These are phyloP conservation scores for Lactifluus volemus DNA, from an alignment of 768 basidiomycete species.

Conservation along the genomic window DNA sequence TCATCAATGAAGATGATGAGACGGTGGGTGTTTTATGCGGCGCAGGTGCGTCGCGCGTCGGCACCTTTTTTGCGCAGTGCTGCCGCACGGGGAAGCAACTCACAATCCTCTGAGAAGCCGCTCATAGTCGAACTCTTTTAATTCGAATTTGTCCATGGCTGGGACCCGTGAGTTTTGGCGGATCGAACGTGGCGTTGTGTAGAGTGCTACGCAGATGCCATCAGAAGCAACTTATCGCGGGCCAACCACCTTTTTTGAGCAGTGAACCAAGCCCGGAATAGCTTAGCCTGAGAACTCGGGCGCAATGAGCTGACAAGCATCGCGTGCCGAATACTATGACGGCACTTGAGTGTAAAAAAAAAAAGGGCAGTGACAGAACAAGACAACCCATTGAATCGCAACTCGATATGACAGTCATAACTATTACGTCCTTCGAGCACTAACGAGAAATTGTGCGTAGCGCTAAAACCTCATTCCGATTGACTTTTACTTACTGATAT, in stretches of 20 bases:
- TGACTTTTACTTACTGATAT: neutral
- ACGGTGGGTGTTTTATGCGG: constrained; percentile 53
- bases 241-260: no score
- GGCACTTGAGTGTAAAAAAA: neutral
- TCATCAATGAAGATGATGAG: constrained; percentile 27
- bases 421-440: neutral
- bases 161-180: no score
- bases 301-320: no score
- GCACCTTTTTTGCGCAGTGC: neutral
- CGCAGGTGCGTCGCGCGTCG: constrained; percentile 32
- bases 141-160: no score
- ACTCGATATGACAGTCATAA: neutral
- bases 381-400: neutral
- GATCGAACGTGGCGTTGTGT: no score
- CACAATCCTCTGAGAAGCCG: neutral
- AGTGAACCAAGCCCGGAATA: no score
- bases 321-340: no score
- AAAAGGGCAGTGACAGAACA: neutral
- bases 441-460: constrained; percentile 31
- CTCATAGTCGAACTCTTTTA: neutral
- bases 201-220: no score
- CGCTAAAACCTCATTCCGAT: neutral
- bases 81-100: neutral
- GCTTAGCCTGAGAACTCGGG: no score
- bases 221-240: no score